Conservation (phyloP, 2,329 filamentous ascomycete genomes). For the Ceratocystis cacaofunesta region DNA sequence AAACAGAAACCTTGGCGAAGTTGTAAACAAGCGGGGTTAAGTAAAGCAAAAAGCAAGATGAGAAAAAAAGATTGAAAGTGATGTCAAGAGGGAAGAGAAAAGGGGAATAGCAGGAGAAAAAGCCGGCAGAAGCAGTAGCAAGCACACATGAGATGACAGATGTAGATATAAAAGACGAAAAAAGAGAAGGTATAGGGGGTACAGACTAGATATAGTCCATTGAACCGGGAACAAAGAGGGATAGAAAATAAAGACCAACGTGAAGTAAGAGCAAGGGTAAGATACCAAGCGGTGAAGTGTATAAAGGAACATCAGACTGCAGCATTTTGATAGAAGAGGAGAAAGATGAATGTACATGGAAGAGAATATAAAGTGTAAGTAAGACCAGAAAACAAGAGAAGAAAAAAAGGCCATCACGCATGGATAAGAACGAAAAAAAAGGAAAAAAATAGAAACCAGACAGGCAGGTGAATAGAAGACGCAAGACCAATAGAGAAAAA, state of each 20-base stretch:
- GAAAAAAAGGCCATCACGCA: not conserved
- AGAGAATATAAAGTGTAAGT: not conserved
- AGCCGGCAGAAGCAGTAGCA: not conserved
- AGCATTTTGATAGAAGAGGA: not conserved
- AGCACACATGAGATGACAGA: not conserved
- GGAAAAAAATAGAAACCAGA: not conserved
- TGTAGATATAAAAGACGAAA: not conserved
- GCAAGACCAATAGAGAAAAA: no score
- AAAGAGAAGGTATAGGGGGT: no score
- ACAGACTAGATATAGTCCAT: no score
- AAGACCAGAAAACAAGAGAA: not conserved
- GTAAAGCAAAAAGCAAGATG: not conserved
- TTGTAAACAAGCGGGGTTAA: not conserved
- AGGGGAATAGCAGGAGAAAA: not conserved
- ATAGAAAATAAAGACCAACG: no score
- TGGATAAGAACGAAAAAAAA: not conserved
- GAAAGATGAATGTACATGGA: not conserved
- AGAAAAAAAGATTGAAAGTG: not conserved
- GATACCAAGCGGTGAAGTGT: not conserved
- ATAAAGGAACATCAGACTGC: conserved; percentile 1
- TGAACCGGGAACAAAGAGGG: no score
- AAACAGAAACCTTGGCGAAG: no score
- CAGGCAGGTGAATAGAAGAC: not conserved
- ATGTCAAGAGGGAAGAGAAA: not conserved
- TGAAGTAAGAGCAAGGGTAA: no score